Conservation (phyloP, 2,329 filamentous ascomycete species). For the Paracoccidioides lutzii region DNA sequence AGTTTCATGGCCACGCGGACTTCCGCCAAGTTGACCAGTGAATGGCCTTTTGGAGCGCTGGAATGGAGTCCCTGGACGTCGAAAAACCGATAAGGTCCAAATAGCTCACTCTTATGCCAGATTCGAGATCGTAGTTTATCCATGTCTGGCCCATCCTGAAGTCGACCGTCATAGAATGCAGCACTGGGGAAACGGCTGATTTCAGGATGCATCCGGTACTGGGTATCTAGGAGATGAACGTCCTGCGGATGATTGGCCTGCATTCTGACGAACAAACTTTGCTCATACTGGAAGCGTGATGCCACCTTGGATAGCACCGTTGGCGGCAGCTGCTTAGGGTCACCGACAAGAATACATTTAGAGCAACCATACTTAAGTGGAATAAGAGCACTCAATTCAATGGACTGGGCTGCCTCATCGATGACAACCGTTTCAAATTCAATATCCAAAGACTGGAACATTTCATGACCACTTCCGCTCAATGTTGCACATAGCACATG, state of each 20-base stretch:
- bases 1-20: conserved; percentile 74
- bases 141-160: conserved; percentile 81
- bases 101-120: conserved; percentile 71
- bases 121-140: conserved; percentile 57
- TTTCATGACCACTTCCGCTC: conserved; percentile 90
- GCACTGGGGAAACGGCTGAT: conserved; percentile 84
- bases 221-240: conserved; percentile 88
- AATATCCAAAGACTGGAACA: conserved; percentile 86
- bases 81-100: conserved; percentile 93
- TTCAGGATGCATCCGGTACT: conserved; percentile 98
- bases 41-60: conserved; percentile 70
- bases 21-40: conserved; percentile 78
- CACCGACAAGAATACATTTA: conserved; percentile 93
- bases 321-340: conserved; percentile 91
- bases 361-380: conserved; percentile 94
- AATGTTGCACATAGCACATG: conserved; percentile 92
- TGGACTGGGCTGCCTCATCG: conserved; percentile 94
- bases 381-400: conserved; percentile 90
- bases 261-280: conserved; percentile 97
- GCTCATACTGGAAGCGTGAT: conserved; percentile 85
- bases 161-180: conserved; percentile 80
- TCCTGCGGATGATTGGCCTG: conserved; percentile 79
- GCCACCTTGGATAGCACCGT: conserved; percentile 92
- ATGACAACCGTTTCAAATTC: conserved; percentile 99
- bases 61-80: conserved; percentile 83